Conservation (phyloP, 495 filamentous ascomycete species). For the Hyphodiscus hymeniophilus region DNA sequence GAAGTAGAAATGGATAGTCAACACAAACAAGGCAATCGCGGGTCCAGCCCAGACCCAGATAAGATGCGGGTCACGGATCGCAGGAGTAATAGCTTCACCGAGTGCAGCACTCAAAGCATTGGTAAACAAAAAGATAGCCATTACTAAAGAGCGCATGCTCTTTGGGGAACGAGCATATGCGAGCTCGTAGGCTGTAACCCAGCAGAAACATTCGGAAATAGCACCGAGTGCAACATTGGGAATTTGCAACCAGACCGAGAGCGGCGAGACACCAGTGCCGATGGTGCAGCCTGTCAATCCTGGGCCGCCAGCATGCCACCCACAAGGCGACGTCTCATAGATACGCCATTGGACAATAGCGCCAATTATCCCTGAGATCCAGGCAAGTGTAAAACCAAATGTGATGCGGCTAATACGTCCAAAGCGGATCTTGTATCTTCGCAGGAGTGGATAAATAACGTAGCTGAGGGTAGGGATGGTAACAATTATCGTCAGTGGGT, state of each 20-base stretch:
- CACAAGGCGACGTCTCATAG: conserved; percentile 48
- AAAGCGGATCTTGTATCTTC: conserved; percentile 44
- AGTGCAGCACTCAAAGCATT: conserved; percentile 44
- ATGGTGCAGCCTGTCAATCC: conserved; percentile 30
- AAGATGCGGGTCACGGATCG: conserved; percentile 43
- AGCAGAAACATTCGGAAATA: conserved; percentile 52
- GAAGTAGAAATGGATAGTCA: neutral
- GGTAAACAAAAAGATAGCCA: conserved; percentile 47
- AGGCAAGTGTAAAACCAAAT: conserved; percentile 48
- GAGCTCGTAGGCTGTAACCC: conserved; percentile 54
- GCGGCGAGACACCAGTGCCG: conserved; percentile 27
- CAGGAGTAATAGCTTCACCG: conserved; percentile 45
- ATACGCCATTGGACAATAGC: conserved; percentile 61
- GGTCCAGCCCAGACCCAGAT: conserved; percentile 8
- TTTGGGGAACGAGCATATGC: conserved; percentile 54
- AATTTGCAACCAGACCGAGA: conserved; percentile 48
- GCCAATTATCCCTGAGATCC: conserved; percentile 33
- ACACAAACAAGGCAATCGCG: neutral
- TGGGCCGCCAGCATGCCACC: conserved; percentile 35
- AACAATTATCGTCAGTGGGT: conserved; percentile 64
- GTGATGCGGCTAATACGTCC: conserved; percentile 54
- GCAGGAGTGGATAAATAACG: conserved; percentile 50
- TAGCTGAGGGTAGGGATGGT: conserved; percentile 48
- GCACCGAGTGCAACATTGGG: conserved; percentile 35
- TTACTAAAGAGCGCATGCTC: conserved; percentile 53